Percentiles rank a stretch among this genome's conserved stretches.
These are phyloP conservation scores for Candida buenavistaensis DNA, from an alignment of 1,139 yeast genomes.

Conservation along the genomic window DNA sequence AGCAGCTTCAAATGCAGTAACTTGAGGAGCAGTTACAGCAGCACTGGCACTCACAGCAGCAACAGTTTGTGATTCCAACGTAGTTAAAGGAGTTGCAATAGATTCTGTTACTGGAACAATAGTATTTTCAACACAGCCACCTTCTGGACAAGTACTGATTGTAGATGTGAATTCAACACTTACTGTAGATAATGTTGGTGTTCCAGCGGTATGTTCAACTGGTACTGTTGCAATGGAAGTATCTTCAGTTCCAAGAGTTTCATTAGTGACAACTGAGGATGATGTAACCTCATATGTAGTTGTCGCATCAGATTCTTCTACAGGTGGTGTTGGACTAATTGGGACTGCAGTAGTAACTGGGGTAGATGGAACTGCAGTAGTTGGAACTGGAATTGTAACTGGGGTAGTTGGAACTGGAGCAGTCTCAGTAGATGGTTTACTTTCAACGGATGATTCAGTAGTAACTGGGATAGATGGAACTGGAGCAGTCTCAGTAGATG, in stretches of 20 bases:
- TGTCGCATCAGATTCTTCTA: too few relatives aligned
- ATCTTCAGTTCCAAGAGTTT: too few relatives aligned
- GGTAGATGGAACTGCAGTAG: neutral
- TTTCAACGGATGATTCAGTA: too few relatives aligned
- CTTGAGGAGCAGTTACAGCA: slow-evolving; percentile 7
- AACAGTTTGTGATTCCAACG: slow-evolving; percentile 5
- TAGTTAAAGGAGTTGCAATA: slow-evolving; percentile 4
- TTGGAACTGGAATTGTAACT: too few relatives aligned
- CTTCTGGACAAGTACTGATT: slow-evolving; percentile 1
- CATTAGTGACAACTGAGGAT: too few relatives aligned
- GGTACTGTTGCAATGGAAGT: too few relatives aligned
- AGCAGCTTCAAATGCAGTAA: slow-evolving; percentile 8
- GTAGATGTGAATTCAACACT: slow-evolving; percentile 1
- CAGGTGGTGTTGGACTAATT: too few relatives aligned
- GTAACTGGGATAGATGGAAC: neutral
- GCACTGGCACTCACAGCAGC: slow-evolving; percentile 6
- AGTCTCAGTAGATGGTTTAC: too few relatives aligned
- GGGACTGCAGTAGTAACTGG: neutral
- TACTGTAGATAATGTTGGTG: slow-evolving; percentile 2
- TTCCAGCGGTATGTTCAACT: too few relatives aligned
- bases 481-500: neutral
- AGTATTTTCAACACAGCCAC: slow-evolving; percentile 4
- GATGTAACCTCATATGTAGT: too few relatives aligned
- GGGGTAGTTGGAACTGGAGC: too few relatives aligned
- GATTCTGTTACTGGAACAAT: slow-evolving; percentile 1